These are phyloP conservation scores for Suillus tomentosus DNA, from an alignment of 768 basidiomycete genomes.

Conservation along the genomic window DNA sequence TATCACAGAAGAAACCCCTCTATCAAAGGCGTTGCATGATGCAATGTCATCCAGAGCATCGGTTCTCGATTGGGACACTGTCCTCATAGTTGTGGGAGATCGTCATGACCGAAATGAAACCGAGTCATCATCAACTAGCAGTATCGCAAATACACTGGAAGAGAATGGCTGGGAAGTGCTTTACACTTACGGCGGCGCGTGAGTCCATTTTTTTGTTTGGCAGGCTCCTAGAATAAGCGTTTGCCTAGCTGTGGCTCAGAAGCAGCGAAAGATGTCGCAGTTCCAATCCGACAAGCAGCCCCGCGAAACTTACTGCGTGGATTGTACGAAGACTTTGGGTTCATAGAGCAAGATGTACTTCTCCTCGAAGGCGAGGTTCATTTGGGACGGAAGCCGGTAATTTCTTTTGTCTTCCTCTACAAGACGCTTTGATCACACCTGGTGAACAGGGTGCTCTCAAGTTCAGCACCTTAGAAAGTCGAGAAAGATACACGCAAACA, in stretches of 20 bases:
- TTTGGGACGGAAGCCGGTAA: slow-evolving; percentile 39
- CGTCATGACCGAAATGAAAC: slow-evolving; percentile 25
- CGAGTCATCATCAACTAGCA: slow-evolving; percentile 24
- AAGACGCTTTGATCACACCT: not conserved
- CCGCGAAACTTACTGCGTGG: slow-evolving; percentile 38
- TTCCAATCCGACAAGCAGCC: slow-evolving; percentile 36
- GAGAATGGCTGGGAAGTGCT: slow-evolving; percentile 43
- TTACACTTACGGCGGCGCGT: slow-evolving; percentile 44
- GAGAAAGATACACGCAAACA: slow-evolving; percentile 28
- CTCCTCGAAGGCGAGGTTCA: slow-evolving; percentile 43
- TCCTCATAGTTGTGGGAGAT: slow-evolving; percentile 21
- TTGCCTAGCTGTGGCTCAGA: slow-evolving; percentile 39
- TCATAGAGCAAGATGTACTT: slow-evolving; percentile 38
- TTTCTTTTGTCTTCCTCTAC: slow-evolving; percentile 6
- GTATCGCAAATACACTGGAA: slow-evolving; percentile 34
- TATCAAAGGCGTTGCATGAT: slow-evolving; percentile 21
- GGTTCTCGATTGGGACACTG: slow-evolving; percentile 28
- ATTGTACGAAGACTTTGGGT: slow-evolving; percentile 39
- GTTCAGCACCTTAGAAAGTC: slow-evolving; percentile 35
- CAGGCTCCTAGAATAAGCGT: slow-evolving; percentile 4
- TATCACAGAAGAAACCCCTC: slow-evolving; percentile 19
- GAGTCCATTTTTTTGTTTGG: slow-evolving; percentile 22
- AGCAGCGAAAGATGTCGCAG: slow-evolving; percentile 39
- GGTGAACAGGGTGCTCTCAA: slow-evolving; percentile 31
- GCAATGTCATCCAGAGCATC: slow-evolving; percentile 16